Percentiles rank a stretch among this genome's conserved stretches.
These are phyloP conservation scores for Phyllosticta capitalensis DNA, from an alignment of 2,329 filamentous ascomycete species.

Conservation along the genomic window DNA sequence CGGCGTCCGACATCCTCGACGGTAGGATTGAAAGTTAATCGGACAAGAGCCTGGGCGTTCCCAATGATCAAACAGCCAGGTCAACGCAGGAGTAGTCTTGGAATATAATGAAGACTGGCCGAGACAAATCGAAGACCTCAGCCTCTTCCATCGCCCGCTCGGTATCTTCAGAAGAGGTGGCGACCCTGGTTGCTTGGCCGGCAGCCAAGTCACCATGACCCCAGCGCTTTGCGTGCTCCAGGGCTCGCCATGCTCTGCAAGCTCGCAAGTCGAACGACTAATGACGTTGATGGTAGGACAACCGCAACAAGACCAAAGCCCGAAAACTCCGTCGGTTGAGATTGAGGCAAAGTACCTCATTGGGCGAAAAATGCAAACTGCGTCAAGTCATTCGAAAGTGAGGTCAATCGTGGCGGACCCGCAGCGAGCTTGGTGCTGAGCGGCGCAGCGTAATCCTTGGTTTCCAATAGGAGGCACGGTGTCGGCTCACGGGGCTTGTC, in stretches of 20 bases:
- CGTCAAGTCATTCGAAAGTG: neutral
- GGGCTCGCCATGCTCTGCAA: neutral
- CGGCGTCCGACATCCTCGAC: neutral
- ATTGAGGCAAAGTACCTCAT: neutral
- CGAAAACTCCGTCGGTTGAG: neutral
- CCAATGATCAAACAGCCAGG: neutral
- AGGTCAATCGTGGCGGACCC: neutral
- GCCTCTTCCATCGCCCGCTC: neutral
- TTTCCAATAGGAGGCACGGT: neutral
- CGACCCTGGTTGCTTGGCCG: neutral
- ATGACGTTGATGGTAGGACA: neutral
- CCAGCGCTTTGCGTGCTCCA: constrained; percentile 9
- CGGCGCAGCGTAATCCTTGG: neutral
- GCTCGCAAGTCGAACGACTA: neutral
- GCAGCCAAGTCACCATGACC: constrained; percentile 6
- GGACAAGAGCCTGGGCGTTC: neutral
- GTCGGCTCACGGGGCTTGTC: neutral
- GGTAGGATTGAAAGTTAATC: neutral
- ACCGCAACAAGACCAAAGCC: neutral
- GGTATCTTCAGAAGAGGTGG: neutral
- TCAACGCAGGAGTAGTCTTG: neutral
- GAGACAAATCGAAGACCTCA: neutral
- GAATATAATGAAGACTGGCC: neutral
- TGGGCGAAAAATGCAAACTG: neutral
- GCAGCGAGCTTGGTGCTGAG: neutral